phyloP scores from a whole-genome alignment of 305 asterid genomes.

The Fraxinus floribunda region DNA sequence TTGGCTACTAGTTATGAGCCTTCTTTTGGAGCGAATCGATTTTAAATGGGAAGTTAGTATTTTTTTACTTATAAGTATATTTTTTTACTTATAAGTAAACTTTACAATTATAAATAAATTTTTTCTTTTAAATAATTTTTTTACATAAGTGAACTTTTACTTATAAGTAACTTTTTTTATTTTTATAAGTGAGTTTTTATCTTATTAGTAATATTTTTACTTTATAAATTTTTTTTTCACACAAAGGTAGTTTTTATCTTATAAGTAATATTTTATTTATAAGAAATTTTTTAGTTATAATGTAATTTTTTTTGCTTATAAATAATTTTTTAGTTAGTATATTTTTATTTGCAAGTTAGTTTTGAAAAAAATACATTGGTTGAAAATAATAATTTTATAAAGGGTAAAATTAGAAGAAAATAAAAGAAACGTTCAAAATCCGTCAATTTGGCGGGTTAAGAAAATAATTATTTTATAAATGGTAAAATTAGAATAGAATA shows the following conservation, averaged over 20 bases:
- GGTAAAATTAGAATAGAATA: not conserved
- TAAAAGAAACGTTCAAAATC: too few species aligned
- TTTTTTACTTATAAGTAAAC: not conserved
- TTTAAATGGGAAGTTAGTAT: not conserved
- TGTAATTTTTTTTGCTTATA: too few species aligned
- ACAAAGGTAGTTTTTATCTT: not conserved
- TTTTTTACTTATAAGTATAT: not conserved
- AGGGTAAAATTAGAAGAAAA: not conserved
- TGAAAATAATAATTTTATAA: not conserved
- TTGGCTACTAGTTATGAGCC: not conserved
- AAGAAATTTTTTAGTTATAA: too few species aligned
- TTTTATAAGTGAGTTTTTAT: not conserved
- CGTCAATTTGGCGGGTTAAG: too few species aligned
- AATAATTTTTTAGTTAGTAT: not conserved
- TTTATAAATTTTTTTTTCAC: not conserved
- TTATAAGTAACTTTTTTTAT: not conserved
- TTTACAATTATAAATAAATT: too few species aligned
- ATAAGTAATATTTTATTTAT: too few species aligned
- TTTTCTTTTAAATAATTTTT: too few species aligned
- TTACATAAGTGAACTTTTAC: not conserved
- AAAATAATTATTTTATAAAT: too few species aligned
- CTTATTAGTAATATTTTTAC: not conserved
- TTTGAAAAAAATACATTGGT: not conserved
- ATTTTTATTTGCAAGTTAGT: not conserved
- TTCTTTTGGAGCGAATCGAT: not conserved